These are phyloP conservation scores for Zymoseptoria brevis DNA, from an alignment of 2,329 filamentous ascomycete species.

Conservation along the genomic window DNA sequence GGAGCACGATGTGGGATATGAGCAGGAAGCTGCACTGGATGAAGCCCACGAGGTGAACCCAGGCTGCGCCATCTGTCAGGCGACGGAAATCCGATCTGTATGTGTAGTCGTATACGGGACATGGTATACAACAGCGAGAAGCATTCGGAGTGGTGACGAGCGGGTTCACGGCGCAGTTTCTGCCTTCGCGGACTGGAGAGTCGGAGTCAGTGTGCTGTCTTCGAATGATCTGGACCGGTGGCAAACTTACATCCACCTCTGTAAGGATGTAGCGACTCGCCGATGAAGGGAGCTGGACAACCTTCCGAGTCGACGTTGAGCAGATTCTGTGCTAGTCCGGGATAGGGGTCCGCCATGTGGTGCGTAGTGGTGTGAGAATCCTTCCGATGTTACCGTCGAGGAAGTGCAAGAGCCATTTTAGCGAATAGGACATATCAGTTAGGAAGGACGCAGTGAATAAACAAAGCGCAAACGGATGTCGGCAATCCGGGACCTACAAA, in stretches of 20 bases:
- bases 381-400: not conserved
- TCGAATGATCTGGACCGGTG: not conserved
- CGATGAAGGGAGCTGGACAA: constrained; percentile 23
- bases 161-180: constrained; percentile 22
- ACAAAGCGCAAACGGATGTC: not conserved
- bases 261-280: constrained; percentile 17
- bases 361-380: not conserved
- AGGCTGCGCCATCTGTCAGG: constrained; percentile 61
- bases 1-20: constrained; percentile 66
- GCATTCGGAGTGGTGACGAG: constrained; percentile 13
- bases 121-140: constrained; percentile 68
- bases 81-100: constrained; percentile 49
- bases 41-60: constrained; percentile 65
- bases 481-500: not conserved
- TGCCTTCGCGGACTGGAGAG: constrained; percentile 14
- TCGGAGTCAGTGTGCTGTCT: not conserved
- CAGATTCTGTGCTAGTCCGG: constrained; percentile 3
- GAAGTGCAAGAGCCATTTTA: not conserved
- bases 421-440: not conserved
- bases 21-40: constrained; percentile 66
- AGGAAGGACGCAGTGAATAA: not conserved
- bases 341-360: not conserved
- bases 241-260: constrained; percentile 20
- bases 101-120: constrained; percentile 69
- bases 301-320: constrained; percentile 17